Base-by-base conservation (phyloP, 148 eudicot genomes). In the Rhododendron ferrugineum region DNA sequence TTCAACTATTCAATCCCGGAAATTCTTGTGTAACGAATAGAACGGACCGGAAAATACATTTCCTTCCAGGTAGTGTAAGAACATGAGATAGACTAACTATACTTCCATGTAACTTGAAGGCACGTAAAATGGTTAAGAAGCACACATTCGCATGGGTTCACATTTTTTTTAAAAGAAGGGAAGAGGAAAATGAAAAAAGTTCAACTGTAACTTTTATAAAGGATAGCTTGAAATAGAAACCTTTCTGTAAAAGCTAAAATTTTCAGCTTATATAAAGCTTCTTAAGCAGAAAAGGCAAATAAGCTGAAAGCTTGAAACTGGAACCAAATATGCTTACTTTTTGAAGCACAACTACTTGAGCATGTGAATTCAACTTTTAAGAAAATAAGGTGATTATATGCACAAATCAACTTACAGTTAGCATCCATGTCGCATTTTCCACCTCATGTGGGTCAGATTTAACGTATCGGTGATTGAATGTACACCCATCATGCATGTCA, bases 391-490 rank as follows among this genome's bases (percentile, higher is more conserved):
- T 26, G 36, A 66, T 66, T 30, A 70, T 70, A 70, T 5, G 36
- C 28, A n/a, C 28, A 86, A 62, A 46, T 28, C 16, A 80, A 89
- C 94, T 91, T 90, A 93, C 94, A 40, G 94, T 93, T 23, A 93
- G 91, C 94, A 91, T 91, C 93, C 94, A 93, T 54, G 91, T 93
- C 1, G 94, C 94, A 32, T 89, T 91, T 47, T 92, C 94, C 83
- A 92, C 91, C 90, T 92, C 93, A 83, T 89, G 90, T 20, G 94
- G 93, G 82, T 93, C 88, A 56, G 94, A 79, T 80, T 91, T 93
- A 42, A 93, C 94, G 46, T 93, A 93, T 77, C 93, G 88, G 82
- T 91, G 94, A 78, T 93, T 93, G 89, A 93, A 91, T 1, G 94
- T 91, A 74, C 87, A 93, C n/a, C 94, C 93, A 78, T 88, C 90